Percentiles rank a stretch among this genome's conserved stretches.
Conservation (phyloP, 106 monocot species). For the Phalaenopsis aphrodite region DNA sequence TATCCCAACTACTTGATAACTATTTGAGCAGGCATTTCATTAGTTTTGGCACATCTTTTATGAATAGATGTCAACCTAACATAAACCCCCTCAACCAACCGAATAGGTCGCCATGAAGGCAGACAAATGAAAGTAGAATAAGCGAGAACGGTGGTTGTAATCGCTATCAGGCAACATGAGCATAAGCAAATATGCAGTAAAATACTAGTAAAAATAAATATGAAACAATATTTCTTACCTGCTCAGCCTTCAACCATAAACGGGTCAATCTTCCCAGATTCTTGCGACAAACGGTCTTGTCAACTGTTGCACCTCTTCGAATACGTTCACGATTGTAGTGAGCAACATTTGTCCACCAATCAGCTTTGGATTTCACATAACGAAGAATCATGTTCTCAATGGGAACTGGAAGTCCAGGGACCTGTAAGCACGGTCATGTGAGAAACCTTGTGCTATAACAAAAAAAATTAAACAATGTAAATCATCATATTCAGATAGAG, state of each 20-base stretch:
- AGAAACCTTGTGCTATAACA: not conserved
- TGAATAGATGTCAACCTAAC: not conserved
- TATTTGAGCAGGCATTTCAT: not conserved
- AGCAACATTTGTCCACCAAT: conserved; percentile 99
- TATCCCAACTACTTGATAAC: not conserved
- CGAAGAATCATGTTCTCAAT: conserved; percentile 99
- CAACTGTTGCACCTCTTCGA: conserved; percentile 97
- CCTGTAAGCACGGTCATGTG: conserved; percentile 38
- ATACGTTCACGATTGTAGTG: conserved; percentile 99
- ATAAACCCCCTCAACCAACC: not conserved
- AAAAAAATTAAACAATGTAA: not conserved
- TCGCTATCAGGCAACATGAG: not conserved
- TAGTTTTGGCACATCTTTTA: not conserved
- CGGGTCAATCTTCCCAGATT: conserved; percentile 98
- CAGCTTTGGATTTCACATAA: conserved; percentile 98
- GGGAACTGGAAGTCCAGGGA: conserved; percentile 95
- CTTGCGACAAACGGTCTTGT: conserved; percentile 96
- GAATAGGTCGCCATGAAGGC: not conserved
- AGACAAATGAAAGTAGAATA: too few species aligned
- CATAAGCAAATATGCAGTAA: not conserved
- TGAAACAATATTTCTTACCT: conserved; percentile 25
- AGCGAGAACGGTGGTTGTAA: not conserved
- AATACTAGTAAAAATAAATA: not conserved
- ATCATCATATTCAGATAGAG: not conserved
- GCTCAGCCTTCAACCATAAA: conserved; percentile 97